Evolutionary conservation across 176 grass and related monocot genomes (phyloP).

Genomic region (Musa beccarii): DNA sequence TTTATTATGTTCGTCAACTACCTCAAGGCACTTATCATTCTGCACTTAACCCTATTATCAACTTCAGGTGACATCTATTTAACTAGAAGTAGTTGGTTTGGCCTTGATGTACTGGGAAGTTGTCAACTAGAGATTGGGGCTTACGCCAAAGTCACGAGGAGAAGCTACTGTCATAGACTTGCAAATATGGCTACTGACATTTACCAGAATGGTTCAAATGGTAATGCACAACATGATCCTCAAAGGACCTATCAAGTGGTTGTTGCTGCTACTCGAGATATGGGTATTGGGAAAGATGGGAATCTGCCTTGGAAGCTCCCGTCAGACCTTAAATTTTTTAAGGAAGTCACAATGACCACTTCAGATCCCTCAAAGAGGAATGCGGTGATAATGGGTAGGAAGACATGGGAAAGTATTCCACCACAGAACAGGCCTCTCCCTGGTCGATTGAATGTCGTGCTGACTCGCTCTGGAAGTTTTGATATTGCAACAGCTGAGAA

Average conservation of each 20-base stretch:
- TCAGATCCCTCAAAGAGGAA: conserved; percentile 71
- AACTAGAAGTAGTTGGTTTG: not conserved
- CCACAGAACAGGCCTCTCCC: conserved; percentile 45
- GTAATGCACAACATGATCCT: conserved; percentile 20
- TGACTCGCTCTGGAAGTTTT: conserved; percentile 72
- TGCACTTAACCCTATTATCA: too few relatives aligned
- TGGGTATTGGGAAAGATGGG: conserved; percentile 83
- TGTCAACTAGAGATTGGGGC: not conserved
- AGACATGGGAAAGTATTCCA: conserved; percentile 83
- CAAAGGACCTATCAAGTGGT: conserved; percentile 62
- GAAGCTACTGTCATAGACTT: not conserved
- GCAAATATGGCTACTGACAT: conserved; percentile 13
- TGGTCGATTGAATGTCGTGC: conserved; percentile 71
- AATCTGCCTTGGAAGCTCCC: conserved; percentile 70
- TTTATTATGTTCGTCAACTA: too few relatives aligned
- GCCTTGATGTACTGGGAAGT: not conserved
- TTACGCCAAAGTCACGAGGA: not conserved
- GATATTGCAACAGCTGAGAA: conserved; percentile 60
- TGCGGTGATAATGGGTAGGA: conserved; percentile 86
- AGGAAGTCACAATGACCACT: conserved; percentile 58
- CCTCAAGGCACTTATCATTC: too few relatives aligned
- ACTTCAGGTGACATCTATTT: not conserved
- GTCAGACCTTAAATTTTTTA: conserved; percentile 69
- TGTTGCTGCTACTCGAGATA: conserved; percentile 61
- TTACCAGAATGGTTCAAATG: conserved; percentile 20